Evolutionary conservation across 1,284 basidiomycete genomes (phyloP).

Genomic region (Wolfiporia cocos): DNA sequence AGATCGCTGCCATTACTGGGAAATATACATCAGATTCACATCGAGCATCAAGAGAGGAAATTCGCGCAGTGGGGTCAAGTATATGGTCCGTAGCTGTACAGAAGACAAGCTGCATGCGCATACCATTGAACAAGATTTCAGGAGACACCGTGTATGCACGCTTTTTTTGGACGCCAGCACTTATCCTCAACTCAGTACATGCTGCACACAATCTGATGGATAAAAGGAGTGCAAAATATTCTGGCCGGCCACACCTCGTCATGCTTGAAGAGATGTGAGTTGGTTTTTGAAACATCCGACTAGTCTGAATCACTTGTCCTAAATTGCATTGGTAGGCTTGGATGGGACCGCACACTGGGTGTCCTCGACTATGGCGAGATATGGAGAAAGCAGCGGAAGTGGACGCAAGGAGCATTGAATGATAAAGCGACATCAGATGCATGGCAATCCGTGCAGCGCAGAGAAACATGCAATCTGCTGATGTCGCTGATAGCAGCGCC

Average conservation of each 20-base stretch:
- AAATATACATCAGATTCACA: background rate
- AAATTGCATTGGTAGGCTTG: too few relatives aligned
- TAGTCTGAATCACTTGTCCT: too few relatives aligned
- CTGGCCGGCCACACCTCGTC: background rate
- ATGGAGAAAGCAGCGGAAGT: too few relatives aligned
- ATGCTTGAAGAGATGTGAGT: background rate
- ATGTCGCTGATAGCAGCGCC: too few relatives aligned
- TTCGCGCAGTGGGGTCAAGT: background rate
- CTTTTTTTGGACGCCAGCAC: background rate
- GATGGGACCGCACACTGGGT: too few relatives aligned
- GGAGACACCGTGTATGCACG: background rate
- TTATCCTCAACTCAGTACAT: background rate
- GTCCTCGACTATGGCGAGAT: too few relatives aligned
- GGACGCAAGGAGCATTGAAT: too few relatives aligned
- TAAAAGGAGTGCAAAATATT: background rate
- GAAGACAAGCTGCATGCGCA: background rate
- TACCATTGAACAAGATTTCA: background rate
- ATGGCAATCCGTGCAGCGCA: too few relatives aligned
- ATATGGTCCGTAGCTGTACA: background rate
- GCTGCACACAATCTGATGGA: background rate
- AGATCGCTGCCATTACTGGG: background rate
- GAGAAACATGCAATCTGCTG: too few relatives aligned
- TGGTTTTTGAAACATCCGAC: too few relatives aligned
- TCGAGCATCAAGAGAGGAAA: background rate
- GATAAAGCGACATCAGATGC: too few relatives aligned